These are phyloP conservation scores for Phialemoniopsis sp. DNA, from an alignment of 2,329 filamentous ascomycete species.

Conservation along the genomic window DNA sequence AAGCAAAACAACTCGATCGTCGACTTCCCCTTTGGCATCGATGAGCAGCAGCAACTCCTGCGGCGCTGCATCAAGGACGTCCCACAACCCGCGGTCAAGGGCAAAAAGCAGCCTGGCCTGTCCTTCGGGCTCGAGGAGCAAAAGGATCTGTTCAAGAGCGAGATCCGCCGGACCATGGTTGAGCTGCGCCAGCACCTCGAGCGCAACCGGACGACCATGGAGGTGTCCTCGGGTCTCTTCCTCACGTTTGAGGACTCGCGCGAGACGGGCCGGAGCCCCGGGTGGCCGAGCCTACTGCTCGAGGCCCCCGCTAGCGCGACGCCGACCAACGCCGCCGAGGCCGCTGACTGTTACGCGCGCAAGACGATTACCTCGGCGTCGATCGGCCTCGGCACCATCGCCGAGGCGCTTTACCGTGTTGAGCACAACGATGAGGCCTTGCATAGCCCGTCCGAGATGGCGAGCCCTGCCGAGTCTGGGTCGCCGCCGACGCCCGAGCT, in stretches of 20 bases:
- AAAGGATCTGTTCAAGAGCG: conserved; percentile 8
- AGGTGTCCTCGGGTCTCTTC: conserved; percentile 15
- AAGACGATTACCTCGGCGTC: not conserved
- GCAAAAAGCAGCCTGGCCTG: conserved; percentile 8
- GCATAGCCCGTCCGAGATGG: conserved; percentile 8
- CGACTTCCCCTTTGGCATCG: conserved; percentile 29
- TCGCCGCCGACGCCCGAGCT: conserved; percentile 4
- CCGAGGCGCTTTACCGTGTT: conserved; percentile 9
- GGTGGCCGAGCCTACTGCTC: conserved; percentile 18
- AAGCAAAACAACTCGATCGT: conserved; percentile 36
- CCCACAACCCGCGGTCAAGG: conserved; percentile 6
- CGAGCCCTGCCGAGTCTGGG: too few relatives aligned
- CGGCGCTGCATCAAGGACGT: conserved; percentile 13
- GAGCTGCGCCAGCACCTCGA: conserved; percentile 15
- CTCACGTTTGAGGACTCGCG: conserved; percentile 18
- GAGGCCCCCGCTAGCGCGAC: conserved; percentile 9
- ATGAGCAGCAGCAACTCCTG: conserved; percentile 19
- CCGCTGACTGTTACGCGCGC: conserved; percentile 1
- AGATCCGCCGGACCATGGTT: conserved; percentile 9
- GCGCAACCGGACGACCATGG: conserved; percentile 18
- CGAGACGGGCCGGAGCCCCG: conserved; percentile 11
- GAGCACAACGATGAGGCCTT: conserved; percentile 10
- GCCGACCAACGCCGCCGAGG: conserved; percentile 5
- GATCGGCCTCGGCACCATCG: conserved; percentile 1
- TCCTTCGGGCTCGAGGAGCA: conserved; percentile 14